These are phyloP conservation scores for Panicum hallii DNA, from an alignment of 202 grass and related monocot species.

Conservation along the genomic window DNA sequence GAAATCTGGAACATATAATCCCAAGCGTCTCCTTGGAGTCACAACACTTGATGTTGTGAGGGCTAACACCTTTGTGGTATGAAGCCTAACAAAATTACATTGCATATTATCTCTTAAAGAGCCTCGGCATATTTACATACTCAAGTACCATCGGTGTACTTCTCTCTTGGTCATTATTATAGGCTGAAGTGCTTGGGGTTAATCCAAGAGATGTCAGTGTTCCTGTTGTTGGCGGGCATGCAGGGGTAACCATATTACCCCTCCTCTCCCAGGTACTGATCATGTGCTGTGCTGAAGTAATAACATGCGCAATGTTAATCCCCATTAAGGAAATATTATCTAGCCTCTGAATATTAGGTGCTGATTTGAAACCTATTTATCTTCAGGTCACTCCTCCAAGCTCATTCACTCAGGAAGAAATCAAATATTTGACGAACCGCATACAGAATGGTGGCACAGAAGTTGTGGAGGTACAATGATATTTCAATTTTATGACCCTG, in stretches of 20 bases:
- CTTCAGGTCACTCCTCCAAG: constrained; percentile 79
- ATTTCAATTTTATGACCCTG: constrained; percentile 16
- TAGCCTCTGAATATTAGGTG: constrained; percentile 19
- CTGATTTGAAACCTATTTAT: constrained; percentile 23
- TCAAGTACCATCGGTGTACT: neutral
- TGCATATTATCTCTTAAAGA: neutral
- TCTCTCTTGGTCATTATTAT: constrained; percentile 23
- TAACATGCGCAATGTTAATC: neutral
- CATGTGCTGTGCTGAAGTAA: neutral
- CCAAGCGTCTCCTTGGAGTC: constrained; percentile 84
- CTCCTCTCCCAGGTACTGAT: constrained; percentile 85
- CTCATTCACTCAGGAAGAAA: constrained; percentile 89
- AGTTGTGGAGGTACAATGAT: constrained; percentile 89
- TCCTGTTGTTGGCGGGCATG: constrained; percentile 96
- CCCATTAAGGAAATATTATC: constrained; percentile 4
- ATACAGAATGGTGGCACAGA: constrained; percentile 99
- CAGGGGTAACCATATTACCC: constrained; percentile 94
- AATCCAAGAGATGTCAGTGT: constrained; percentile 89
- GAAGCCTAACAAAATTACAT: constrained; percentile 26
- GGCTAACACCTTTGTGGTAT: constrained; percentile 96
- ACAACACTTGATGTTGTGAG: constrained; percentile 90
- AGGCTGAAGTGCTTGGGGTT: constrained; percentile 95
- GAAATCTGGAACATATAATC: constrained; percentile 81
- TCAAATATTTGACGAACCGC: constrained; percentile 79
- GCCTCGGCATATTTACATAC: neutral